Evolutionary conservation across 2,329 filamentous ascomycete genomes (phyloP).

Genomic region (Xylariales sp.): DNA sequence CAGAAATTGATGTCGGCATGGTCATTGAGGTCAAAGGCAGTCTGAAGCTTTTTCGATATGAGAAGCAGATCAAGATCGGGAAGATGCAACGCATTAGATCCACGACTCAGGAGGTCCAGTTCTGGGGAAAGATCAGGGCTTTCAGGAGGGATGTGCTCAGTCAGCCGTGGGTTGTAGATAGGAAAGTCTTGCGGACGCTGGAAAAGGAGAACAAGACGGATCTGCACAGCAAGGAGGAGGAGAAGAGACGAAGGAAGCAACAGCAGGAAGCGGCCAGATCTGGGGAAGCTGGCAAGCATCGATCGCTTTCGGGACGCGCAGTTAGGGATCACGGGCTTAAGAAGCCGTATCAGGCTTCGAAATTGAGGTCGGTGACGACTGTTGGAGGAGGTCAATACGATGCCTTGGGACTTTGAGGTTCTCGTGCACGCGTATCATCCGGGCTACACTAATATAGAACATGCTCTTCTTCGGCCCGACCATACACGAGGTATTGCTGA

Average conservation of each 20-base stretch:
- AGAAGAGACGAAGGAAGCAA: slow-evolving; percentile 11
- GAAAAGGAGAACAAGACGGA: slow-evolving; percentile 39
- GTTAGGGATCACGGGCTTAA: slow-evolving; percentile 9
- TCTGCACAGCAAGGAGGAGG: slow-evolving; percentile 16
- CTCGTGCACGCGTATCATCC: no score
- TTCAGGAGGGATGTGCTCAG: slow-evolving; percentile 48
- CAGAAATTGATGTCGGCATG: slow-evolving; percentile 41
- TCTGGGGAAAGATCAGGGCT: slow-evolving; percentile 51
- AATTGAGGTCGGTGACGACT: slow-evolving; percentile 11
- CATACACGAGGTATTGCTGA: no score
- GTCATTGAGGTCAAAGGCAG: slow-evolving; percentile 55
- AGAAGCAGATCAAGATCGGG: slow-evolving; percentile 48
- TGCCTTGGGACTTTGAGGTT: slow-evolving; percentile 28
- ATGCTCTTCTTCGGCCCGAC: no score
- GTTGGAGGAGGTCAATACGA: slow-evolving; percentile 24
- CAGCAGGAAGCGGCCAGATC: slow-evolving; percentile 6
- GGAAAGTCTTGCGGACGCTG: slow-evolving; percentile 44
- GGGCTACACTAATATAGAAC: no score
- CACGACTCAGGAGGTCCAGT: slow-evolving; percentile 52
- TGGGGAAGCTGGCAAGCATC: not conserved
- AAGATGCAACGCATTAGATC: slow-evolving; percentile 43
- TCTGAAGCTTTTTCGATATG: slow-evolving; percentile 41
- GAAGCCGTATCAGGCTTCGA: slow-evolving; percentile 15
- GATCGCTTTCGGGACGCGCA: not conserved
- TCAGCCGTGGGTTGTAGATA: slow-evolving; percentile 50